Evolutionary conservation across 805 yeast species (phyloP), one percentile per base, ranked within the genome.

Genomic region (Yarrowia sp.): DNA sequence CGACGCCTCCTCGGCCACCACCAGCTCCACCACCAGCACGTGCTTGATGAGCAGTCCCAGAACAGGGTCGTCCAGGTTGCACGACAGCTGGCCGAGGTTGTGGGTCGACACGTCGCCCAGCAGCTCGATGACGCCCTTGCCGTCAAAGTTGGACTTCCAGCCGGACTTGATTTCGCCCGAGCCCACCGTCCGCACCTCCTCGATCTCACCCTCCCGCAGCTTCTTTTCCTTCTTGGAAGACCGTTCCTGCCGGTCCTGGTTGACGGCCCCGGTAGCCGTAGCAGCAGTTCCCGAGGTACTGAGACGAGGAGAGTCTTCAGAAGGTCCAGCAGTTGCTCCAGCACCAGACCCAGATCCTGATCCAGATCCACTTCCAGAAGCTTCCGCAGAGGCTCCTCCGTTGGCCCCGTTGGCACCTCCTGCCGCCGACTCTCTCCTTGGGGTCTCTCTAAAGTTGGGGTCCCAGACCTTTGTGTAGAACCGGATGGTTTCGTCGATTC

Each of bases 121-220:
- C 75, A 92, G 76, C 76, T 92, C 97, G 69, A 93, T 87, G 67
- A 85, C 82, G 6, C 99, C 99, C 53, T 83, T 82, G 49, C 86
- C 89, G 7, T 87, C 78, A 75, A 89, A 93, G 77, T 95, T 99
- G 0, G 95, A 86, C 76, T 95, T 95, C 99, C 99, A 95, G 3
- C 99, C 99, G 38, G 85, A 82, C 74, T 90, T 91, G 74, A 92
- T 78, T 70, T 91, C 97, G 12, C 97, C 97, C 67, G 87, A 84
- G 13, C 88, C 84, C 9, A 95, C 80, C 5, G 90, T 85, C 38
- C 93, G 83, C 9, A 84, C 83, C 73, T 93, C 97, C 76, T 92
- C 96, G 13, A 72, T 64, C 38, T 66, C 66, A 1, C 68, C 63
- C 64, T 67, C 71, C 13, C 56, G 44, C 36, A 58, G 42, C 49